Base-by-base conservation (phyloP, 768 basidiomycete species). In the Boletus insuetus region DNA sequence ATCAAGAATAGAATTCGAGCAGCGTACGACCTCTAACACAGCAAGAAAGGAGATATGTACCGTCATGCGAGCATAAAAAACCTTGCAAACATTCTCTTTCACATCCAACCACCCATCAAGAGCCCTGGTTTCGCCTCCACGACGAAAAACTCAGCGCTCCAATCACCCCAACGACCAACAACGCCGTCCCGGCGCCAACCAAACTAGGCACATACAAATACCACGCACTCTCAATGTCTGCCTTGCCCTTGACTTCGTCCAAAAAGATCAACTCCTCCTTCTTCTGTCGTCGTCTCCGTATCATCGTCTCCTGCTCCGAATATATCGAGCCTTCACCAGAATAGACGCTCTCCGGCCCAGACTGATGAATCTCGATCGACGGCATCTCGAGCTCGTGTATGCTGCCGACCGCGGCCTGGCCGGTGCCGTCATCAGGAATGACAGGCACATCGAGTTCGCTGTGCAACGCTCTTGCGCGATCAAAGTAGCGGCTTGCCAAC, bases 181-280 rank as follows among this genome's bases (percentile, higher is more conserved):
- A 65, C 42, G 90, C 90, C 20, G 89, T 91, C n/a, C 89, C 90
- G 24, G 89, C 90, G 10, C 90, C 90, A 8, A 92, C 84, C 58
- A 92, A 69, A 24, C 87, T 85, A 4, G 90, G 90, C 39, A 92
- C 74, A 56, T 89, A 88, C 46, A 91, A 62, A 62, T 89, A 91
- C 90, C 90, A 92, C 22, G 87, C 79, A 69, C 76, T 81, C 52
- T 90, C 87, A 38, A 86, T 75, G 35, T 85, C 84, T 20, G 83
- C 82, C 47, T 63, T 69, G 8, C 79, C 64, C 54, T 79, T 79
- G 42, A 76, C 69, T 35, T 74, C 76, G 37, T 76, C 73, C 56
- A 76, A 74, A 63, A 54, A 81, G 61, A 77, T 65, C 59, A 80
- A 68, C 55, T 83, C 85, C 40, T 85, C 82, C 63, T 85, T 82